Evolutionary conservation across 148 eudicot genomes (phyloP).

Genomic region (Silene conica): DNA sequence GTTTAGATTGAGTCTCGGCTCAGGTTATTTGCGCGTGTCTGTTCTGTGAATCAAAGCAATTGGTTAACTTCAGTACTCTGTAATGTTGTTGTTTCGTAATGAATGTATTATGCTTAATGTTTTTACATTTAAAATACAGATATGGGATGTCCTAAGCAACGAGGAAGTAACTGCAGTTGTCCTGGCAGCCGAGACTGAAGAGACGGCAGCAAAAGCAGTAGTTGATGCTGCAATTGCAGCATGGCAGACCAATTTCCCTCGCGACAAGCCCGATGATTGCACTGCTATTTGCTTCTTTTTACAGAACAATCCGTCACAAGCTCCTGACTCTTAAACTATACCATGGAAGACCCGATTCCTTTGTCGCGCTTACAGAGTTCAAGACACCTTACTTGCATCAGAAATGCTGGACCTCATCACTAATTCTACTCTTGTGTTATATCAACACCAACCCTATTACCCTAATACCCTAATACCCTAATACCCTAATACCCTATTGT

Average conservation of each 20-base stretch:
- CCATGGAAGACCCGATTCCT: background rate
- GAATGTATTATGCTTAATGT: background rate
- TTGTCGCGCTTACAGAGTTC: background rate
- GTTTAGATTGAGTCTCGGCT: background rate
- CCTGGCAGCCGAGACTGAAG: slow-evolving; percentile 8
- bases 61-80: background rate
- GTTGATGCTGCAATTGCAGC: slow-evolving; percentile 29
- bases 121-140: slow-evolving; percentile 1
- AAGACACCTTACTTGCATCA: background rate
- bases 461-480: too few species aligned
- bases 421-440: slow-evolving; percentile 5
- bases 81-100: too few species aligned
- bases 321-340: background rate
- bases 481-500: slow-evolving; percentile 1
- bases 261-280: slow-evolving; percentile 26
- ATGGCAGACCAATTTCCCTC: slow-evolving; percentile 21
- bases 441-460: background rate
- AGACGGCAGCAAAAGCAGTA: slow-evolving; percentile 25
- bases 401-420: background rate
- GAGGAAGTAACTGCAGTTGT: slow-evolving; percentile 32
- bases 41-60: background rate
- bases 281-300: slow-evolving; percentile 36
- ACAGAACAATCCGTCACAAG: background rate
- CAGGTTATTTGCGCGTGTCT: background rate
- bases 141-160: slow-evolving; percentile 36